A percentile compares a stretch with the other conserved stretches of the same genome.
phyloP scores from a whole-genome alignment of 768 basidiomycete genomes.

The Lactarius indigo region DNA sequence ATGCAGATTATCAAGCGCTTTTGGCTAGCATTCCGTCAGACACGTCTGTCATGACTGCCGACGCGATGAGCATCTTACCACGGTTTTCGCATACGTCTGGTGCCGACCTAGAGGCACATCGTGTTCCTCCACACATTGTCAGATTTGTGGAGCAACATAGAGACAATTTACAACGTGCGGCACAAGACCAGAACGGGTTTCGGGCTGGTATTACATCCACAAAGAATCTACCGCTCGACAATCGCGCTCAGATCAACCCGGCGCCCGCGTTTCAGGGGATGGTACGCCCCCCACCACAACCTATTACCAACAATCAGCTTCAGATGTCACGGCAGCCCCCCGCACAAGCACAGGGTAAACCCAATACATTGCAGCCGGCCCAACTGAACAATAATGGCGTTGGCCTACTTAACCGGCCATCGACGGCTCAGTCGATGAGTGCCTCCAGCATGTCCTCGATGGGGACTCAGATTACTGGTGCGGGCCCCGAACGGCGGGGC shows the following conservation, averaged over 20 bases:
- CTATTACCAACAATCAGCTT: not conserved
- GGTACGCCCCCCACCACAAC: conserved; percentile 2
- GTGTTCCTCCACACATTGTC: conserved; percentile 11
- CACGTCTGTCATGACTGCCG: not conserved
- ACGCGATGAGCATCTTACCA: conserved; percentile 18
- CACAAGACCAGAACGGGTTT: conserved; percentile 22
- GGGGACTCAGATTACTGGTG: not conserved
- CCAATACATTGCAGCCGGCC: not conserved
- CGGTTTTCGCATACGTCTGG: conserved; percentile 22
- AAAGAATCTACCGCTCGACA: conserved; percentile 12
- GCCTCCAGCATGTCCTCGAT: conserved; percentile 6
- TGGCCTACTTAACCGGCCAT: not conserved
- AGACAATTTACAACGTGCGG: conserved; percentile 15
- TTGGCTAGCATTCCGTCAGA: conserved; percentile 6
- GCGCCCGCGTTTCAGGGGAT: not conserved
- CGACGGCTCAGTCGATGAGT: conserved; percentile 9
- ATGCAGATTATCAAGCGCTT: conserved; percentile 19
- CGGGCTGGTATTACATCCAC: conserved; percentile 15
- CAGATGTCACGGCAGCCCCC: conserved; percentile 4
- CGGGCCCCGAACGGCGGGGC: not conserved
- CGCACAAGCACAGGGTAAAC: conserved; percentile 2
- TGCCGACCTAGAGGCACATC: conserved; percentile 18
- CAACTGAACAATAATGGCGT: conserved; percentile 1
- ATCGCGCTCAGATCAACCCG: conserved; percentile 14
- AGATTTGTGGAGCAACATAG: conserved; percentile 18